Evolutionary conservation across 352 stramenopile species (phyloP).

Genomic region (Pythium rishiriense): DNA sequence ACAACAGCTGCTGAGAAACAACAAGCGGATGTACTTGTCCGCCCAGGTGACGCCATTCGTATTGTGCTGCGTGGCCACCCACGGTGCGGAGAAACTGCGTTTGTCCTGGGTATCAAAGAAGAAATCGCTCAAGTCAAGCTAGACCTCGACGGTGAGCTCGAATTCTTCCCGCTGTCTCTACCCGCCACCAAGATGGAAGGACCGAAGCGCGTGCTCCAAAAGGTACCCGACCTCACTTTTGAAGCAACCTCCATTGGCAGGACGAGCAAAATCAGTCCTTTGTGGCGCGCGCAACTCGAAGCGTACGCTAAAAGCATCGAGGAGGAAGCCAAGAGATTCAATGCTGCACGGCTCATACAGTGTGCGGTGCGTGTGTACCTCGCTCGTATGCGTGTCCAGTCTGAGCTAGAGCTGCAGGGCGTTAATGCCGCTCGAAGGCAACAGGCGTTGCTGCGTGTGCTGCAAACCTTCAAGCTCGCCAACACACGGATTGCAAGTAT

Average conservation of each 20-base stretch:
- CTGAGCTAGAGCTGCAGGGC: constrained; percentile 67
- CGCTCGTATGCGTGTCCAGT: constrained; percentile 55
- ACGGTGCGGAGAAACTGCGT: constrained; percentile 75
- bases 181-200: constrained; percentile 59
- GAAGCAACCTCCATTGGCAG: constrained; percentile 44
- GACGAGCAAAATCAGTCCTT: constrained; percentile 38
- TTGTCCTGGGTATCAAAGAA: constrained; percentile 63
- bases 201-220: constrained; percentile 55
- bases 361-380: constrained; percentile 73
- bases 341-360: constrained; percentile 71
- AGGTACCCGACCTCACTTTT: constrained; percentile 64
- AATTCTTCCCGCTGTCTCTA: constrained; percentile 73
- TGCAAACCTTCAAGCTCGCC: constrained; percentile 56
- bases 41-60: constrained; percentile 57
- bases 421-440: constrained; percentile 64
- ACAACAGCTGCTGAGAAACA: constrained; percentile 43
- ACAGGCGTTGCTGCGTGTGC: constrained; percentile 43
- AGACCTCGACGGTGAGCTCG: constrained; percentile 73
- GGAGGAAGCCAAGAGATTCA: constrained; percentile 65
- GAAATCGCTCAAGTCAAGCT: constrained; percentile 77
- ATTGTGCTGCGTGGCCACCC: constrained; percentile 77
- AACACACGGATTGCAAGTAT: constrained; percentile 71
- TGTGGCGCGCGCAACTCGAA: constrained; percentile 58
- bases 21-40: constrained; percentile 37
- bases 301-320: constrained; percentile 64